phyloP scores from a whole-genome alignment of 2,329 filamentous ascomycete species.

The Tolypocladium endophyticum region DNA sequence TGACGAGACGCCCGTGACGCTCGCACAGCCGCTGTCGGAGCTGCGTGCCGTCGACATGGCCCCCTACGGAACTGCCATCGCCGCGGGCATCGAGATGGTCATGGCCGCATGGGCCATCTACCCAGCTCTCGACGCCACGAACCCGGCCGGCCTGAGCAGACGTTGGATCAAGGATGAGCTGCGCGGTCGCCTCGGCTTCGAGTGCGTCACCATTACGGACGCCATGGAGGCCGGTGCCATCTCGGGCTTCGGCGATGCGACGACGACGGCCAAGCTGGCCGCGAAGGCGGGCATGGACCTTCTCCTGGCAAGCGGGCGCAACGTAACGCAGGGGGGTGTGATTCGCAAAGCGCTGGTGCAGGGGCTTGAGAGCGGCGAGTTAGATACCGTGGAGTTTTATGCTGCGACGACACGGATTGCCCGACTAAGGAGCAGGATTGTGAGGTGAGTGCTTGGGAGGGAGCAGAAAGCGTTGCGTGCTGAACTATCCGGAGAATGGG shows the following conservation, averaged over 20 bases:
- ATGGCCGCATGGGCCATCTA: slow-evolving; percentile 11
- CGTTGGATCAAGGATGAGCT: slow-evolving; percentile 9
- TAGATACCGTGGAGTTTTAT: slow-evolving; percentile 7
- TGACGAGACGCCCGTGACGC: slow-evolving; percentile 6
- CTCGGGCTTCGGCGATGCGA: slow-evolving; percentile 2
- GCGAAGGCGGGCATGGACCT: slow-evolving; percentile 9
- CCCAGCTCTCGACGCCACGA: slow-evolving; percentile 6
- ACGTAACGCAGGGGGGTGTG: slow-evolving; percentile 7
- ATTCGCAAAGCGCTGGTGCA: slow-evolving; percentile 6
- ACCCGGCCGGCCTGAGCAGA: slow-evolving; percentile 9
- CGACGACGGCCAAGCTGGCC: slow-evolving; percentile 4
- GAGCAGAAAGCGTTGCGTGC: not conserved
- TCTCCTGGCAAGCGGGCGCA: slow-evolving; percentile 7
- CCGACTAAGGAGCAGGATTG: slow-evolving; percentile 4
- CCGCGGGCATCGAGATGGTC: slow-evolving; percentile 8
- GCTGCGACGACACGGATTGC: slow-evolving; percentile 8
- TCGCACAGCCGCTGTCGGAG: slow-evolving; percentile 4
- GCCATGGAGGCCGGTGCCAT: slow-evolving; percentile 10
- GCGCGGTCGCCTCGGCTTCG: slow-evolving; percentile 7
- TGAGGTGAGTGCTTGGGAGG: not conserved
- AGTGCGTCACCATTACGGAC: slow-evolving; percentile 9
- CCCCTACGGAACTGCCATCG: slow-evolving; percentile 9
- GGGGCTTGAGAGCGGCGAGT: slow-evolving; percentile 1
- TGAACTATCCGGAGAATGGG: not conserved
- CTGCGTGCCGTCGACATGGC: slow-evolving; percentile 4